A percentile compares a stretch with the other conserved stretches of the same genome.
Conservation (phyloP, 345 rosid genomes). For the Psidium friedrichsthalianum region DNA sequence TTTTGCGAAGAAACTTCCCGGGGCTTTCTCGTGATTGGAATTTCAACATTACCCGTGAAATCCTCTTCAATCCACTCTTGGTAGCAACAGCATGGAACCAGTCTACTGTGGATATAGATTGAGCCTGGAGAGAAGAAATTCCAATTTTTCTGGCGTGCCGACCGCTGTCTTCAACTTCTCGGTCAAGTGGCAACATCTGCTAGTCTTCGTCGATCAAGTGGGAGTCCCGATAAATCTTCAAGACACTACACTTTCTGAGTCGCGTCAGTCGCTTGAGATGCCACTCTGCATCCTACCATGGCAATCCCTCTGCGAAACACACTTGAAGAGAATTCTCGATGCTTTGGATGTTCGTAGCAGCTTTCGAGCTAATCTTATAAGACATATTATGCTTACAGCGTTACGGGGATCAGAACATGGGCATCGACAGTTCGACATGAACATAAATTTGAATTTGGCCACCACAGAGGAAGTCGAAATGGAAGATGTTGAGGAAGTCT, state of each 20-base stretch:
- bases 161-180: background rate
- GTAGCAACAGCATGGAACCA: background rate
- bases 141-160: background rate
- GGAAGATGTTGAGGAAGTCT: background rate
- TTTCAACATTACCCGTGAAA: background rate
- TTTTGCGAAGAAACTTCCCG: background rate
- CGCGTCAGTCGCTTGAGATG: background rate
- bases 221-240: background rate
- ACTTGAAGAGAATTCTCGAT: background rate
- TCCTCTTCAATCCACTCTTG: background rate
- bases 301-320: background rate
- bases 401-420: background rate
- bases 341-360: background rate
- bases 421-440: background rate
- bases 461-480: background rate
- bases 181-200: background rate
- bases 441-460: background rate
- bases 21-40: background rate
- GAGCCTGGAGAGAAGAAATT: background rate
- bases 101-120: background rate
- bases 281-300: background rate
- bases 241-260: background rate
- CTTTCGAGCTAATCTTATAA: background rate
- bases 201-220: background rate
- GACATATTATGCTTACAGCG: rapidly evolving